Evolutionary conservation across 345 rosid genomes (phyloP).

Genomic region (Populus euphratica): DNA sequence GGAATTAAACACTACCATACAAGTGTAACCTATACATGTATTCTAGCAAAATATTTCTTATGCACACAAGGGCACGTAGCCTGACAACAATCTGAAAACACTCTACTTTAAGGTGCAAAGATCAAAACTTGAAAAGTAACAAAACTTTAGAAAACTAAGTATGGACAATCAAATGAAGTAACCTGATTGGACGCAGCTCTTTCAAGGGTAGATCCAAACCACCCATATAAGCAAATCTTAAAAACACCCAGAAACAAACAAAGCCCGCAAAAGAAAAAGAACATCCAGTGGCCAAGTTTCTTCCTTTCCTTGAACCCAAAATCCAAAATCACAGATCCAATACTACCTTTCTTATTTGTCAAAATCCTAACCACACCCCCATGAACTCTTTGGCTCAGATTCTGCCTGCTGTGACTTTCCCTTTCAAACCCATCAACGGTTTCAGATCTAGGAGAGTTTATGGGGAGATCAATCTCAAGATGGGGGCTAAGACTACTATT

Average conservation of each 20-base stretch:
- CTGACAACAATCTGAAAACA: too few species aligned
- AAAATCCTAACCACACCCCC: conserved; percentile 32
- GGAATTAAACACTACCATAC: not conserved
- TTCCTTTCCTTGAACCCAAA: conserved; percentile 67
- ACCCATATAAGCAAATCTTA: conserved; percentile 81
- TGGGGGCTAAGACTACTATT: conserved; percentile 27
- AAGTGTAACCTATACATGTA: not conserved
- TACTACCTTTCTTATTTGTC: conserved; percentile 39
- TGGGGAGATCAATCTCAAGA: conserved; percentile 72
- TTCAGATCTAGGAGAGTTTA: conserved; percentile 82
- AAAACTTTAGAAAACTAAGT: too few species aligned
- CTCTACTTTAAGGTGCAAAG: too few species aligned
- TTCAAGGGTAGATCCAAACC: conserved; percentile 88
- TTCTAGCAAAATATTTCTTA: too few species aligned
- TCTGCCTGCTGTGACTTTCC: conserved; percentile 30
- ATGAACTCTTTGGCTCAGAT: conserved; percentile 47
- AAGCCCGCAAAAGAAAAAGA: conserved; percentile 66
- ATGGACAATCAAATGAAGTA: not conserved
- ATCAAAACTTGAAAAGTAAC: too few species aligned
- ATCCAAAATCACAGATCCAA: conserved; percentile 56
- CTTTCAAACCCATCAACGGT: conserved; percentile 40
- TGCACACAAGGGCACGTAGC: too few species aligned
- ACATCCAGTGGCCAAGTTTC: conserved; percentile 86
- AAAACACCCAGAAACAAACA: conserved; percentile 85
- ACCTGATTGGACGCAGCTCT: conserved; percentile 54